phyloP scores from a whole-genome alignment of 768 basidiomycete species.

The Agaricus bisporus region DNA sequence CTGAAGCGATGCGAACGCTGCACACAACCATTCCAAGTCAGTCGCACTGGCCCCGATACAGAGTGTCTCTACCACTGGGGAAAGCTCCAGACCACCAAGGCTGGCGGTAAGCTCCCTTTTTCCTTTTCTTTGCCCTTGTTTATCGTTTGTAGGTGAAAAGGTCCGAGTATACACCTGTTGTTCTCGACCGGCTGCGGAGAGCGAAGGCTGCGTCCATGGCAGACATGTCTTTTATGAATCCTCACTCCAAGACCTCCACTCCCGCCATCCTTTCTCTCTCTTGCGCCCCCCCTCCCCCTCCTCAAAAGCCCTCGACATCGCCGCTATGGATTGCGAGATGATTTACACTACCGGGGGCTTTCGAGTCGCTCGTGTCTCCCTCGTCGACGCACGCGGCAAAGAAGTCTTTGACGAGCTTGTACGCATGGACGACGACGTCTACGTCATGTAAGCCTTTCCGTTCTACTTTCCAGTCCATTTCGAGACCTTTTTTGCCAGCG shows the following conservation, averaged over 20 bases:
- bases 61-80: constrained; percentile 88
- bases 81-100: constrained; percentile 48
- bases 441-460: constrained; percentile 55
- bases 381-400: constrained; percentile 71
- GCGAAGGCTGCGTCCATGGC: constrained; percentile 69
- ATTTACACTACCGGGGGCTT: constrained; percentile 91
- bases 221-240: constrained; percentile 91
- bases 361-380: constrained; percentile 85
- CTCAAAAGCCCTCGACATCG: constrained; percentile 56
- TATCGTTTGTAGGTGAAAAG: constrained; percentile 51
- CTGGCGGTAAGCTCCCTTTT: constrained; percentile 49
- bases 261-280: constrained; percentile 67
- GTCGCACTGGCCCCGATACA: constrained; percentile 43
- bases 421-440: constrained; percentile 72
- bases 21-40: constrained; percentile 59
- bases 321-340: constrained; percentile 96
- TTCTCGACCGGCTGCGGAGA: constrained; percentile 47
- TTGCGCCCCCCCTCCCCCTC: constrained; percentile 21
- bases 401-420: constrained; percentile 81
- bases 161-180: constrained; percentile 76
- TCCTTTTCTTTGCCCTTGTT: constrained; percentile 2
- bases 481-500: constrained; percentile 39
- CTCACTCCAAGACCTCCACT: constrained; percentile 57
- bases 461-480: background rate
- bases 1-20: constrained; percentile 78